Conservation (phyloP, 2,329 filamentous ascomycete species). For the Aspergillus phoenicis region DNA sequence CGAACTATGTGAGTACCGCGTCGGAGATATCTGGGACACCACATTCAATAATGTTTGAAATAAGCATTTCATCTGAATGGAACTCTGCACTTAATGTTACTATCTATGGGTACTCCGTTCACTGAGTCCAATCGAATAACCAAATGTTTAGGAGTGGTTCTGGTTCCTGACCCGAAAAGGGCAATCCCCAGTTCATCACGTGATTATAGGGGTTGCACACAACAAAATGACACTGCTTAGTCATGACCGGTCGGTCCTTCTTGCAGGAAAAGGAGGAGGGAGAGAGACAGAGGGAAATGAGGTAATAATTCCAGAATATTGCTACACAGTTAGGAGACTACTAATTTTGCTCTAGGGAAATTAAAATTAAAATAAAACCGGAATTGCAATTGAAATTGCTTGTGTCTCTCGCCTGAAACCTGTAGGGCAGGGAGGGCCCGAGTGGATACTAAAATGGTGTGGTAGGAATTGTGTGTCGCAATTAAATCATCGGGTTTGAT, state of each 20-base stretch:
- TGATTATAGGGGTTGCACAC: not conserved
- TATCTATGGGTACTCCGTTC: too few species aligned
- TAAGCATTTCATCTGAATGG: too few species aligned
- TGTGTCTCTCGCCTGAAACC: not conserved
- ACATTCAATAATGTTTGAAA: not conserved
- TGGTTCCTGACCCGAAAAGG: not conserved
- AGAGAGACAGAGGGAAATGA: too few species aligned
- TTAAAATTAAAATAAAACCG: not conserved
- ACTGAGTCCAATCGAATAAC: not conserved
- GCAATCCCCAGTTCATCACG: not conserved
- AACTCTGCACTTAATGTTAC: too few species aligned
- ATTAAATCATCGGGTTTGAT: constrained; percentile 3
- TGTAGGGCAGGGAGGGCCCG: not conserved
- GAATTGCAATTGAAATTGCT: not conserved
- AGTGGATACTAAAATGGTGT: not conserved
- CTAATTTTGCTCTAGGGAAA: not conserved
- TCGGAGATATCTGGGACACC: not conserved
- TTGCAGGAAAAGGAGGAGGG: not conserved
- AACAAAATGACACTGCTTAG: not conserved
- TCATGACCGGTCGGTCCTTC: not conserved
- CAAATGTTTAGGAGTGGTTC: not conserved
- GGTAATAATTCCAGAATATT: too few species aligned
- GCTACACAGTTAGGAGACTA: too few species aligned
- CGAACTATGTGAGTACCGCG: not conserved
- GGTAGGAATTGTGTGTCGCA: not conserved